A percentile compares a stretch with the other conserved stretches of the same genome.
Conservation (phyloP, 352 stramenopile species). For the Phytophthora nicotianae region DNA sequence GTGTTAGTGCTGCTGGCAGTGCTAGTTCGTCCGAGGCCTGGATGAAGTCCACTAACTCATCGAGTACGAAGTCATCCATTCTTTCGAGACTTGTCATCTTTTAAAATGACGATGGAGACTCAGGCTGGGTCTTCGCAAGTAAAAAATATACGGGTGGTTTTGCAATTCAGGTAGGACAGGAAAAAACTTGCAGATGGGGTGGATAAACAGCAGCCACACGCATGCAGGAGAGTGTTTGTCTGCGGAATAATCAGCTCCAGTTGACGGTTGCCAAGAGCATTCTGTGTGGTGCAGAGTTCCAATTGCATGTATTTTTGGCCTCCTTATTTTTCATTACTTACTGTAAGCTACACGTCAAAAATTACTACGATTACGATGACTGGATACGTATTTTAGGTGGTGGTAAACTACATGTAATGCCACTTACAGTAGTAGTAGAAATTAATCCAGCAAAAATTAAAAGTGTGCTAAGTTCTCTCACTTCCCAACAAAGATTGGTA, state of each 20-base stretch:
- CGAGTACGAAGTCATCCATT: conserved; percentile 35
- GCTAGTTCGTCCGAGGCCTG: conserved; percentile 25
- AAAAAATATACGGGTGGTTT: conserved; percentile 9
- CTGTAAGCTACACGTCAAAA: no score
- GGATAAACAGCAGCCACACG: conserved; percentile 13
- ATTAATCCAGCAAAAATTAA: no score
- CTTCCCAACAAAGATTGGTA: no score
- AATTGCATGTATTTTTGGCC: no score
- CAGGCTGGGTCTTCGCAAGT: neutral
- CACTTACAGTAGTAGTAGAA: no score
- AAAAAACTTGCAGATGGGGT: conserved; percentile 26
- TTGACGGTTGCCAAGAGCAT: neutral
- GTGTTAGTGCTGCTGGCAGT: conserved; percentile 12
- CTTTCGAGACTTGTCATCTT: conserved; percentile 30
- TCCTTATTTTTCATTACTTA: no score
- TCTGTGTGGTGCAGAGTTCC: neutral
- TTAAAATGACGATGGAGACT: conserved; percentile 9
- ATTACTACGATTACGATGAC: no score
- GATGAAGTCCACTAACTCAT: conserved; percentile 35
- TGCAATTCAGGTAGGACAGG: conserved; percentile 24
- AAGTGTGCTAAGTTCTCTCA: no score
- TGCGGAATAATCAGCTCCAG: conserved; percentile 20
- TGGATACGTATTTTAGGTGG: neutral
- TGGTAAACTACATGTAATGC: neutral
- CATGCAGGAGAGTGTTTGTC: conserved; percentile 18